Percentiles rank a stretch among this genome's conserved stretches.
Conservation (phyloP, 225 moss, liverwort and hornwort species). For the Climacium dendroides region DNA sequence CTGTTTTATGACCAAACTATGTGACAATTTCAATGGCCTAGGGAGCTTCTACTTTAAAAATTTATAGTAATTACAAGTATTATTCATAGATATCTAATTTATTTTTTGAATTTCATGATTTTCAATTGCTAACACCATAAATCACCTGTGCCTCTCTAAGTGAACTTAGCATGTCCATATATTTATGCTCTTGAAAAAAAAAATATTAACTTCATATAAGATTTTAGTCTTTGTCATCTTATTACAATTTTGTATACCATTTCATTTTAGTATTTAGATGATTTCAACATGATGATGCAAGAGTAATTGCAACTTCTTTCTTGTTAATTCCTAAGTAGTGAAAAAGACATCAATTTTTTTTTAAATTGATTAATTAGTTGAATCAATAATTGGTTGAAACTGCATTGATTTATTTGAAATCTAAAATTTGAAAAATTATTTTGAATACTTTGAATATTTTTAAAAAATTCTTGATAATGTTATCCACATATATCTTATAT, state of each 20-base stretch:
- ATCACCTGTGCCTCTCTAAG: no score
- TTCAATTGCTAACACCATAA: neutral
- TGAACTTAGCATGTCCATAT: neutral
- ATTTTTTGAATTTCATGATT: neutral
- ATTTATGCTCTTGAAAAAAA: neutral
- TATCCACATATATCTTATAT: neutral
- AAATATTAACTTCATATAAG: neutral
- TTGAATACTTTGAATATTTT: neutral
- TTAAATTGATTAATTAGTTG: neutral
- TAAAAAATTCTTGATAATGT: neutral
- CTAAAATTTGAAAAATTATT: neutral
- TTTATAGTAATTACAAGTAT: no score
- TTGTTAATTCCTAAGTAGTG: neutral
- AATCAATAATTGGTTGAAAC: neutral
- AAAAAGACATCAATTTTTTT: neutral
- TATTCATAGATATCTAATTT: neutral
- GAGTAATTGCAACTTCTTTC: neutral
- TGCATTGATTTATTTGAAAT: neutral
- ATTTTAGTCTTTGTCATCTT: neutral
- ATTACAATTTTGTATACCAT: neutral
- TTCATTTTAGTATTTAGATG: neutral
- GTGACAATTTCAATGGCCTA: rapidly evolving
- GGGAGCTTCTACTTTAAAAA: no score
- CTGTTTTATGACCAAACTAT: neutral
- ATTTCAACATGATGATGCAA: no score